Conservation (phyloP, 768 basidiomycete genomes). For the Amanita pallidorosea region DNA sequence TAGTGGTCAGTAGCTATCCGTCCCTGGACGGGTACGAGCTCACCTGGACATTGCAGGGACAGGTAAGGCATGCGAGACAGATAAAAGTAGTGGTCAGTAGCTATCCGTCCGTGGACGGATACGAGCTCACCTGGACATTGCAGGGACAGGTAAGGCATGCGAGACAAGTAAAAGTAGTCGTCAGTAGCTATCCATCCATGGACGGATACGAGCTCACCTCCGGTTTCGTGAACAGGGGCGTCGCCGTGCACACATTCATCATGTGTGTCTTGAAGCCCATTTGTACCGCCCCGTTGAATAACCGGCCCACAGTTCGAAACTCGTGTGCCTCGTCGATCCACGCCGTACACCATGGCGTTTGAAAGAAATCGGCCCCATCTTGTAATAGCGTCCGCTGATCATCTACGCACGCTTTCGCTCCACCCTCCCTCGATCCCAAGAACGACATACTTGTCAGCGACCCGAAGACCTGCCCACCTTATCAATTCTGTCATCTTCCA, state of each 20-base stretch:
- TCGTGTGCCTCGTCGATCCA: neutral
- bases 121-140: too few relatives aligned
- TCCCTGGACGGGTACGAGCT: too few relatives aligned
- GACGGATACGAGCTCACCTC: too few relatives aligned
- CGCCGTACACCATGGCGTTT: neutral
- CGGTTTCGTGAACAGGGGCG: neutral
- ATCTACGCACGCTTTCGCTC: neutral
- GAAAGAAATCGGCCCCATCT: neutral
- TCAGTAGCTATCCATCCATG: too few relatives aligned
- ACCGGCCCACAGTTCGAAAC: neutral
- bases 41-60: too few relatives aligned
- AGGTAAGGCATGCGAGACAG: too few relatives aligned
- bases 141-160: too few relatives aligned
- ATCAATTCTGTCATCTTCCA: too few relatives aligned
- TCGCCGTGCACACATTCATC: neutral
- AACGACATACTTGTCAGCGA: neutral
- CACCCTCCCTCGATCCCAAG: neutral
- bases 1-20: too few relatives aligned
- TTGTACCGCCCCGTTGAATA: neutral
- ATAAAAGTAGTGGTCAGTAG: too few relatives aligned
- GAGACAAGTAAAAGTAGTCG: too few relatives aligned
- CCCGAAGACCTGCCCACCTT: neutral
- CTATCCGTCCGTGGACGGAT: too few relatives aligned
- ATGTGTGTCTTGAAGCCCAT: neutral
- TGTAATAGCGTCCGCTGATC: neutral